Evolutionary conservation across 192 early-diverging fungal species (phyloP).

Genomic region (Backusella circina): DNA sequence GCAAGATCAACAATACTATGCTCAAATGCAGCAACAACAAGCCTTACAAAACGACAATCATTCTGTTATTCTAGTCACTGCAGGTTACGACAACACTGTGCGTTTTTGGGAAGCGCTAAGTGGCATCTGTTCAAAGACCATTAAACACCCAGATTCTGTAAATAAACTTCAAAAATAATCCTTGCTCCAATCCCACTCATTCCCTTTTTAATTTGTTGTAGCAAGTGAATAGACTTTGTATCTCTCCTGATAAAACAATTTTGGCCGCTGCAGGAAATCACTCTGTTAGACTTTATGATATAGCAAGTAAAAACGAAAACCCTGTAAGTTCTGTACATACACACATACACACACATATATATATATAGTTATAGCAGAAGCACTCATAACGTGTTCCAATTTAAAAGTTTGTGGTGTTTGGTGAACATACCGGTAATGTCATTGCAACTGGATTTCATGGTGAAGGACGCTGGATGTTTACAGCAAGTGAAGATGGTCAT

Average conservation of each 20-base stretch:
- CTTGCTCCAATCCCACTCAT: not conserved
- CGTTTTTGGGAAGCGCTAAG: constrained; percentile 74
- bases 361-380: not conserved
- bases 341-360: not conserved
- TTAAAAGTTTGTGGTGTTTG: constrained; percentile 49
- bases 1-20: constrained; percentile 18
- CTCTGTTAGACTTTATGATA: constrained; percentile 78
- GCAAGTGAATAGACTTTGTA: constrained; percentile 86
- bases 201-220: constrained; percentile 29
- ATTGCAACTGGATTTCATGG: constrained; percentile 60
- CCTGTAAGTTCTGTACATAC: constrained; percentile 43
- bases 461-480: constrained; percentile 77
- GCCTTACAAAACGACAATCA: constrained; percentile 43
- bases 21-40: constrained; percentile 41
- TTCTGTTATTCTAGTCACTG: constrained; percentile 64
- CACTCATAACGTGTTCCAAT: not conserved
- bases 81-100: constrained; percentile 76
- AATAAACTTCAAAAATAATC: not conserved
- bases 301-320: constrained; percentile 73
- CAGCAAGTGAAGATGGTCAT: constrained; percentile 68
- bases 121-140: constrained; percentile 61
- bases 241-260: constrained; percentile 86
- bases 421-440: constrained; percentile 58
- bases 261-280: constrained; percentile 86
- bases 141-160: constrained; percentile 82